Evolutionary conservation across 139 green algal species (phyloP).

Genomic region (Zygnema cylindricum): DNA sequence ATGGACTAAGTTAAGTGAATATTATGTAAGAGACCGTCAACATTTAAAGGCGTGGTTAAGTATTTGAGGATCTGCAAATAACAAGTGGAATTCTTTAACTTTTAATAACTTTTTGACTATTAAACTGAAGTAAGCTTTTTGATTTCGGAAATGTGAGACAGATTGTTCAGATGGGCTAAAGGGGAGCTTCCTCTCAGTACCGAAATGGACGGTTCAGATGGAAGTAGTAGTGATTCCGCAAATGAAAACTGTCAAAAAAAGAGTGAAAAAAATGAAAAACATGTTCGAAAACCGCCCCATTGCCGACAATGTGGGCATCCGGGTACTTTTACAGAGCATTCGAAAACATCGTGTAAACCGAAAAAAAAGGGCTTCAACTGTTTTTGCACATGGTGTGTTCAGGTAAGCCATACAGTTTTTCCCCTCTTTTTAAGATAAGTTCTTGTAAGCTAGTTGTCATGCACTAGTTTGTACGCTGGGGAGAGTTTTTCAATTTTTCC

Average conservation of each 20-base stretch:
- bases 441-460: not conserved
- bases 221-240: not conserved
- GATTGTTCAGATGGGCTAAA: not conserved
- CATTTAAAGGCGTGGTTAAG: no score
- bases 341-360: not conserved
- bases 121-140: no score
- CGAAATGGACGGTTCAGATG: not conserved
- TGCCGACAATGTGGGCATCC: not conserved
- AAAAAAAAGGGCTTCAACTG: conserved; percentile 9
- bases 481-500: no score
- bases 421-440: not conserved
- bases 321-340: not conserved
- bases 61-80: no score
- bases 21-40: no score
- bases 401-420: not conserved
- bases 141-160: no score
- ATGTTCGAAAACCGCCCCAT: not conserved
- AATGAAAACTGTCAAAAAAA: no score
- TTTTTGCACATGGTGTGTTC: not conserved
- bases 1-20: not conserved
- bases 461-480: no score
- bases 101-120: no score
- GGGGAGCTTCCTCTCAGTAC: not conserved
- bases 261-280: no score
- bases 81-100: no score